A percentile compares a stretch with the other conserved stretches of the same genome.
Conservation (phyloP, 116 monocot genomes). For the Thalassia testudinum region DNA sequence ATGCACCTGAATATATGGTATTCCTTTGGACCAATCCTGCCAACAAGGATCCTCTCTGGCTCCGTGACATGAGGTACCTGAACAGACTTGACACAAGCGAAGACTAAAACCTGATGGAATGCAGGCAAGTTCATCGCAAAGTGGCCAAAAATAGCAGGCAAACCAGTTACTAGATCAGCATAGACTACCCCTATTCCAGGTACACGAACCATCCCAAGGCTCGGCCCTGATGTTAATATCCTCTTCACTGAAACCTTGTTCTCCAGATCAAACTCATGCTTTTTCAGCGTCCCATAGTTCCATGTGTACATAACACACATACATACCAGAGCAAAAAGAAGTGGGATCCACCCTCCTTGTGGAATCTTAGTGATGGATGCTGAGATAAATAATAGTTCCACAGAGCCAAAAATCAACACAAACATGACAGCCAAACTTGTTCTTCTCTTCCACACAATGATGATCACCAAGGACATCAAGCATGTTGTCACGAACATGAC, state of each 20-base stretch:
- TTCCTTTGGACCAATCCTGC: slow-evolving; percentile 55
- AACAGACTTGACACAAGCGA: slow-evolving; percentile 62
- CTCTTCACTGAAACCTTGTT: slow-evolving; percentile 62
- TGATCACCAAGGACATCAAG: slow-evolving; percentile 69
- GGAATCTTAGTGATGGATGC: slow-evolving; percentile 49
- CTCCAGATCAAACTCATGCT: slow-evolving; percentile 61
- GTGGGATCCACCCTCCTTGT: slow-evolving; percentile 78
- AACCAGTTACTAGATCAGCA: slow-evolving; percentile 51
- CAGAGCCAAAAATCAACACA: slow-evolving; percentile 43
- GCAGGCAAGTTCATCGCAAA: slow-evolving; percentile 81
- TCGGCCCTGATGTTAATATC: slow-evolving; percentile 45
- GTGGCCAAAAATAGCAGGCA: slow-evolving; percentile 73
- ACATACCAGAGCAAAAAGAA: slow-evolving; percentile 40
- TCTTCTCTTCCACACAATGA: slow-evolving; percentile 63
- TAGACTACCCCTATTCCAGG: slow-evolving; percentile 81
- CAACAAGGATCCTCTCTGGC: slow-evolving; percentile 42
- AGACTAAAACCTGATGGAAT: slow-evolving; percentile 70
- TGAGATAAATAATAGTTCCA: slow-evolving; percentile 53
- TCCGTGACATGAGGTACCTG: slow-evolving; percentile 47
- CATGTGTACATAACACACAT: slow-evolving; percentile 64
- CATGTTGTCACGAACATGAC: slow-evolving; percentile 66
- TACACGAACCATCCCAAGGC: slow-evolving; percentile 74
- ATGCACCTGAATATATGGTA: slow-evolving; percentile 72
- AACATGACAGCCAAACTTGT: slow-evolving; percentile 19
- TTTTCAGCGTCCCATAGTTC: slow-evolving; percentile 65